These are phyloP conservation scores for Parasitella parasitica DNA, from an alignment of 371 early-diverging fungal species.

Conservation along the genomic window DNA sequence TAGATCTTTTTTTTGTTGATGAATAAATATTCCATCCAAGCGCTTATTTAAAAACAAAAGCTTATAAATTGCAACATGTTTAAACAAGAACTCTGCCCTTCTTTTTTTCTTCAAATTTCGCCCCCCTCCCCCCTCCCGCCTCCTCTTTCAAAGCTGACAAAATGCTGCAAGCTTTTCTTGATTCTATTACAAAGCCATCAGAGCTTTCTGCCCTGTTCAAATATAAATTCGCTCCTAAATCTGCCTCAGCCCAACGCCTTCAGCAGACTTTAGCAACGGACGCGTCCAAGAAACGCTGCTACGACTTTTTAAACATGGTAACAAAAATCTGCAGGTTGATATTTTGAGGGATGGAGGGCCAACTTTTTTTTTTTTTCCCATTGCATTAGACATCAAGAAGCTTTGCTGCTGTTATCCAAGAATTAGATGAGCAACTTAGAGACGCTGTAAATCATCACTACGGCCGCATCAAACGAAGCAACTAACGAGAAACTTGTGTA, in stretches of 20 bases:
- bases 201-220: conserved; percentile 81
- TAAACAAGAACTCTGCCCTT: conserved; percentile 7
- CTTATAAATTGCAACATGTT: background rate
- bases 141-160: background rate
- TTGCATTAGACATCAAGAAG: conserved; percentile 81
- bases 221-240: conserved; percentile 70
- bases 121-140: too few species aligned
- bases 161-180: conserved; percentile 46
- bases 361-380: background rate
- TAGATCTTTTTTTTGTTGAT: background rate
- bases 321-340: background rate
- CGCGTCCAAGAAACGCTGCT: conserved; percentile 72
- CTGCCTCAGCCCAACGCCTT: conserved; percentile 50
- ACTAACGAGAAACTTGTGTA: conserved; percentile 10
- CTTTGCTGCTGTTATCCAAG: conserved; percentile 94
- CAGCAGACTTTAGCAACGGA: conserved; percentile 51
- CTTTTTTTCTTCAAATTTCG: conserved; percentile 1
- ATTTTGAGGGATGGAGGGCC: background rate
- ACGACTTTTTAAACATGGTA: conserved; percentile 81
- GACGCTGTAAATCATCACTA: conserved; percentile 82
- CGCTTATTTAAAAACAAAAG: background rate
- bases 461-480: too few species aligned
- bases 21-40: background rate
- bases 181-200: conserved; percentile 77
- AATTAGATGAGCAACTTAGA: conserved; percentile 85